These are phyloP conservation scores for Colletotrichum viniferum DNA, from an alignment of 2,329 filamentous ascomycete genomes.

Conservation along the genomic window DNA sequence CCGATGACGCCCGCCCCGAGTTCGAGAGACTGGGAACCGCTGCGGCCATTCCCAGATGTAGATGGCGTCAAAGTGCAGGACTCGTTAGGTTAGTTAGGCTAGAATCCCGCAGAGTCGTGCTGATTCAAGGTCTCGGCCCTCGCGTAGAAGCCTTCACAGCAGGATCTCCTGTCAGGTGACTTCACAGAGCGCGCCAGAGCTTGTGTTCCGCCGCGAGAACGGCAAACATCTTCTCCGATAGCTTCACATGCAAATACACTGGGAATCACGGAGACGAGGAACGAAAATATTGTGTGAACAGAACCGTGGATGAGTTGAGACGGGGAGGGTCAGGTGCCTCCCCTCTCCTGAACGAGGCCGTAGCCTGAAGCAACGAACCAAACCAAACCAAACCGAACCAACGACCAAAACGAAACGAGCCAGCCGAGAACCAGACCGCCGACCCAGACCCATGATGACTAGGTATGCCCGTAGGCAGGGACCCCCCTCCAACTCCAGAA, in stretches of 20 bases:
- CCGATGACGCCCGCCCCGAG: background rate
- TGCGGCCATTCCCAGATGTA: background rate
- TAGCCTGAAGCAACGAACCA: background rate
- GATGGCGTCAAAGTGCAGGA: background rate
- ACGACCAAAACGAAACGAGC: background rate
- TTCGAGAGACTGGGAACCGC: background rate
- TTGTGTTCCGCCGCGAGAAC: background rate
- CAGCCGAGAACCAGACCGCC: background rate
- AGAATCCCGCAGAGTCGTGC: background rate
- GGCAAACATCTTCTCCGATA: background rate
- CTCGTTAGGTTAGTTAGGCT: no score
- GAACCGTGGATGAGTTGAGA: background rate
- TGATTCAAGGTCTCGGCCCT: background rate
- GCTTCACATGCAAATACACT: background rate
- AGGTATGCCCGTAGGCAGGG: constrained; percentile 15
- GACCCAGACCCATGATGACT: background rate
- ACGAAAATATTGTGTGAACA: background rate
- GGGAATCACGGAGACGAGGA: background rate
- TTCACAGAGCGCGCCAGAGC: background rate
- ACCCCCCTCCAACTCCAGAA: background rate
- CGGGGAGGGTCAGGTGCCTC: background rate
- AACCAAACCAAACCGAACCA: background rate
- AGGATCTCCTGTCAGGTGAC: background rate
- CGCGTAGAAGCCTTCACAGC: background rate
- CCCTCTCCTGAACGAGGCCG: background rate